Evolutionary conservation across 495 filamentous ascomycete species (phyloP).

Genomic region (Xylaria intraflava): DNA sequence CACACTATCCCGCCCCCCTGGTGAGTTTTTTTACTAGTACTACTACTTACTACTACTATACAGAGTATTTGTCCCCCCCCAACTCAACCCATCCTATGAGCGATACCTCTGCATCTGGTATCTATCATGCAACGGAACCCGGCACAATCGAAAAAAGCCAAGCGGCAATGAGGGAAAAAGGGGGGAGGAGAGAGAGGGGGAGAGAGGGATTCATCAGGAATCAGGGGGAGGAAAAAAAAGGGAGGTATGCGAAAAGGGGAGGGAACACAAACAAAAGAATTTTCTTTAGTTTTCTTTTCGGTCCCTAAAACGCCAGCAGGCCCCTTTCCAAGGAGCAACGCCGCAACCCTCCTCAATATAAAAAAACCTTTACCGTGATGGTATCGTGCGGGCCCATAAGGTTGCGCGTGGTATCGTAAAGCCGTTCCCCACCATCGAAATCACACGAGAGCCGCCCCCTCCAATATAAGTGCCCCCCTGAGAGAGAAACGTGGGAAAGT

Average conservation of each 20-base stretch:
- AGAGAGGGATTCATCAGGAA: background rate
- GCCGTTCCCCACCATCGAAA: background rate
- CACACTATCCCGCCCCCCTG: too few relatives aligned
- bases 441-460: background rate
- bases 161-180: background rate
- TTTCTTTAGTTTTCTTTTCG: background rate
- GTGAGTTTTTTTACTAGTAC: background rate
- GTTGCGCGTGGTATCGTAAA: background rate
- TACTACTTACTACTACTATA: slow-evolving; percentile 5
- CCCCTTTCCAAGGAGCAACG: background rate
- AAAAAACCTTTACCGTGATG: background rate
- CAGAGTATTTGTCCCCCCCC: background rate
- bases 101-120: background rate
- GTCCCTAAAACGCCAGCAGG: background rate
- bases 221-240: background rate
- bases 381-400: background rate
- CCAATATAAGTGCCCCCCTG: background rate
- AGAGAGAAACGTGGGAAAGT: background rate
- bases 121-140: slow-evolving; percentile 1
- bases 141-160: background rate
- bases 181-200: background rate
- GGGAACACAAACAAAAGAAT: background rate
- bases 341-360: background rate
- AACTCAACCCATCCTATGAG: background rate
- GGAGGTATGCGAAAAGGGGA: background rate